Conservation (phyloP, 83 land plant genomes). For the Isoetes engelmannii region DNA sequence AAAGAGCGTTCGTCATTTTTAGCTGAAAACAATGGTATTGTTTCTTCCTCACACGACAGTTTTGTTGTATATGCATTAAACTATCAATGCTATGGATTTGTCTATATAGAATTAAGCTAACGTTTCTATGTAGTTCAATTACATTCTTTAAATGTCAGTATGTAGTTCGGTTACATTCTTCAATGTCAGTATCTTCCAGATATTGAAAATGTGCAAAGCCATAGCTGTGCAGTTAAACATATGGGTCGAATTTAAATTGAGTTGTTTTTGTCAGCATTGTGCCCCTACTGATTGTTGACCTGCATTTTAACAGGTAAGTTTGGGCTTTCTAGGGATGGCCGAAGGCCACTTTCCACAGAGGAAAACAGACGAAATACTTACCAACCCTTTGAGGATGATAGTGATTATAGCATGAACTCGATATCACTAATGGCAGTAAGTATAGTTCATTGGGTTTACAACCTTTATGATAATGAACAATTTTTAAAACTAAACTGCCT, state of each 20-base stretch:
- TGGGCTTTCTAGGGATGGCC: constrained; percentile 36
- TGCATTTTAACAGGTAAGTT: constrained; percentile 12
- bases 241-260: neutral
- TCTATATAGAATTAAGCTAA: constrained; percentile 27
- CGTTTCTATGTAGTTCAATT: neutral
- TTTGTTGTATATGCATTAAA: constrained; percentile 43
- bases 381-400: constrained; percentile 17
- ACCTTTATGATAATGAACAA: neutral
- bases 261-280: constrained; percentile 33
- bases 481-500: neutral
- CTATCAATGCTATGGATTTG: constrained; percentile 17
- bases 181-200: no score
- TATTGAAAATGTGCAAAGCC: neutral
- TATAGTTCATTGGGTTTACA: neutral
- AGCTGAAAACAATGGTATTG: neutral
- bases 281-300: neutral
- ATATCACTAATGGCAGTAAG: neutral
- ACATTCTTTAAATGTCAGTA: neutral
- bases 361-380: constrained; percentile 66
- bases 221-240: neutral
- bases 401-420: neutral
- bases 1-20: neutral
- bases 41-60: neutral
- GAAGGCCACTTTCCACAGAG: constrained; percentile 42
- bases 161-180: neutral